These are phyloP conservation scores for Thuidium tamariscinum DNA, from an alignment of 225 moss, liverwort and hornwort species.

Conservation along the genomic window DNA sequence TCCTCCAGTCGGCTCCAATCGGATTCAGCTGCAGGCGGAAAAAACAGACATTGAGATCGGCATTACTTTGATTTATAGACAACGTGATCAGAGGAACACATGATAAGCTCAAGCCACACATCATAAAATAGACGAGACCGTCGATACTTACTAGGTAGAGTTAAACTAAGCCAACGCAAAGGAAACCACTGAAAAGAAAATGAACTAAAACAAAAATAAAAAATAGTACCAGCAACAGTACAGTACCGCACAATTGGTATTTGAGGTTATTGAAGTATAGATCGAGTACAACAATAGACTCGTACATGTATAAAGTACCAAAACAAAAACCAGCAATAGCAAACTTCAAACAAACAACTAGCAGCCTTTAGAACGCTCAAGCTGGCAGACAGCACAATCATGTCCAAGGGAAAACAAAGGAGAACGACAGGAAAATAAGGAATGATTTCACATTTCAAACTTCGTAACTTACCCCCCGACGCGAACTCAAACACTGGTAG, in stretches of 20 bases:
- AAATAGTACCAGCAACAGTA: neutral
- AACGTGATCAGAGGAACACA: neutral
- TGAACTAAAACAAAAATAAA: neutral
- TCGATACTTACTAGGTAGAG: neutral
- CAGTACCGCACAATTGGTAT: neutral
- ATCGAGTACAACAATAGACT: neutral
- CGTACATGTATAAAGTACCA: neutral
- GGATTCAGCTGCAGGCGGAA: constrained; percentile 23
- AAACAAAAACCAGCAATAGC: neutral
- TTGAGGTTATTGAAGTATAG: neutral
- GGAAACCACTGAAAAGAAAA: neutral
- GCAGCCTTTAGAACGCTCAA: neutral
- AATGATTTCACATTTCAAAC: neutral
- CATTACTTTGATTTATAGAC: neutral
- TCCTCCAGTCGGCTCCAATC: constrained; percentile 59
- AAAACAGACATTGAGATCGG: neutral
- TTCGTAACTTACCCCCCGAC: constrained; percentile 26
- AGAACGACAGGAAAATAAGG: neutral
- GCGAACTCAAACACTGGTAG: constrained; percentile 76
- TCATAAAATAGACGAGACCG: neutral
- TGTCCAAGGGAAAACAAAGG: neutral
- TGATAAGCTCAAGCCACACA: neutral
- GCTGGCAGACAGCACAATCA: neutral
- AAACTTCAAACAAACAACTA: neutral
- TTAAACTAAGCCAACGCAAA: neutral